These are phyloP conservation scores for Leccinum truebloodii DNA, from an alignment of 768 basidiomycete species.

Conservation along the genomic window DNA sequence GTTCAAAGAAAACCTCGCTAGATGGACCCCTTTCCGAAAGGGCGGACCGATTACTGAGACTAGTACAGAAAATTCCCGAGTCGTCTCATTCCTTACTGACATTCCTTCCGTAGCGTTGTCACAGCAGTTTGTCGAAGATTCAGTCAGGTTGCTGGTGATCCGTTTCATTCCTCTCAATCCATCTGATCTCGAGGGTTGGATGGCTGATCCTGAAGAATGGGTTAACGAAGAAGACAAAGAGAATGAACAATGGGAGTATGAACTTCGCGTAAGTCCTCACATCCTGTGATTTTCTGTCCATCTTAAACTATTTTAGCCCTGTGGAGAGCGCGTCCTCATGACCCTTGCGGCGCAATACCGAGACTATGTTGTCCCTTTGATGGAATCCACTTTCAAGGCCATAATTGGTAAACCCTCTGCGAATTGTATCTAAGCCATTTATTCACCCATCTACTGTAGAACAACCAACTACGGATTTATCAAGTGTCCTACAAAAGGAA, in stretches of 20 bases:
- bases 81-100: constrained; percentile 12
- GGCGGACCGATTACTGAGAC: constrained; percentile 60
- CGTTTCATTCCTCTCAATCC: constrained; percentile 84
- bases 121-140: constrained; percentile 69
- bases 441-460: constrained; percentile 25
- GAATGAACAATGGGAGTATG: constrained; percentile 91
- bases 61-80: constrained; percentile 39
- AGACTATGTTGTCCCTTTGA: constrained; percentile 65
- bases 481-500: constrained; percentile 74
- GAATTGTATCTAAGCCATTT: not conserved
- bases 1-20: constrained; percentile 79
- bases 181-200: constrained; percentile 80
- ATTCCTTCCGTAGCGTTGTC: constrained; percentile 50
- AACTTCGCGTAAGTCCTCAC: constrained; percentile 68
- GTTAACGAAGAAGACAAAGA: constrained; percentile 87
- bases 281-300: not conserved
- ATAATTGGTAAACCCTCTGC: constrained; percentile 49
- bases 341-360: constrained; percentile 71
- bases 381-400: constrained; percentile 59
- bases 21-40: constrained; percentile 70
- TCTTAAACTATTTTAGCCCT: constrained; percentile 56
- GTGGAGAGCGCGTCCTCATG: constrained; percentile 90
- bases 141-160: constrained; percentile 74
- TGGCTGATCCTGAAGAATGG: constrained; percentile 93
- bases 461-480: constrained; percentile 53